Evolutionary conservation across 2,329 filamentous ascomycete species (phyloP).

Genomic region (Colletotrichum brevisporum): DNA sequence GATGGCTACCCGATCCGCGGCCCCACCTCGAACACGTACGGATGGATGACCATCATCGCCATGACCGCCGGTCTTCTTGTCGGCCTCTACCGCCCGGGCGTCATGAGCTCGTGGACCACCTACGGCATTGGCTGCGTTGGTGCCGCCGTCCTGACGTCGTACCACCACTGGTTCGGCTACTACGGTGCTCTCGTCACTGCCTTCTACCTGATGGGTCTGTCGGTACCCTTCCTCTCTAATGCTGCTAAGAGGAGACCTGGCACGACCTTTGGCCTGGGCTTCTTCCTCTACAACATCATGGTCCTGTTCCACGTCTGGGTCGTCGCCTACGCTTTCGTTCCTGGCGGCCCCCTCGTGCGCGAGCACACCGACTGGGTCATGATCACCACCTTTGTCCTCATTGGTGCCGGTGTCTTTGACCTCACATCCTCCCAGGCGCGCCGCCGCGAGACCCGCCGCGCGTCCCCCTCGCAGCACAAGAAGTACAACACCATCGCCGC

Average conservation of each 20-base stretch:
- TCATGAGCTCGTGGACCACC: slow-evolving; percentile 83
- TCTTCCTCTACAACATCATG: slow-evolving; percentile 92
- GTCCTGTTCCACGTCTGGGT: slow-evolving; percentile 99
- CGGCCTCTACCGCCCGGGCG: slow-evolving; percentile 79
- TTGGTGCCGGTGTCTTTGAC: slow-evolving; percentile 89
- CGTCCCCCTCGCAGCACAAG: slow-evolving; percentile 58
- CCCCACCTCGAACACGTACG: slow-evolving; percentile 90
- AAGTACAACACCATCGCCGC: slow-evolving; percentile 72
- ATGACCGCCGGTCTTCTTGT: slow-evolving; percentile 87
- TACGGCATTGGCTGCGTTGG: slow-evolving; percentile 85
- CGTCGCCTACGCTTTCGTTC: slow-evolving; percentile 97
- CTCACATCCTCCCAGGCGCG: slow-evolving; percentile 66
- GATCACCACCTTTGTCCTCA: slow-evolving; percentile 84
- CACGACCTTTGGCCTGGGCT: slow-evolving; percentile 87
- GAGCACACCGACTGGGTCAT: slow-evolving; percentile 98
- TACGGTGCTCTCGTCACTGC: slow-evolving; percentile 84
- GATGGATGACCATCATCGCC: slow-evolving; percentile 85
- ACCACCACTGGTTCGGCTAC: slow-evolving; percentile 89
- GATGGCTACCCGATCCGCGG: slow-evolving; percentile 93
- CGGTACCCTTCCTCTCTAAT: slow-evolving; percentile 80
- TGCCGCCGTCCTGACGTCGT: slow-evolving; percentile 82
- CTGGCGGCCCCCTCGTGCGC: slow-evolving; percentile 90
- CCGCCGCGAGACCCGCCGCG: slow-evolving; percentile 54
- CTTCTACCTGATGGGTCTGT: slow-evolving; percentile 85
- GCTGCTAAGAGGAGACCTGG: slow-evolving; percentile 84